Evolutionary conservation across 352 stramenopile genomes (phyloP).

Genomic region (Globisporangium polare): DNA sequence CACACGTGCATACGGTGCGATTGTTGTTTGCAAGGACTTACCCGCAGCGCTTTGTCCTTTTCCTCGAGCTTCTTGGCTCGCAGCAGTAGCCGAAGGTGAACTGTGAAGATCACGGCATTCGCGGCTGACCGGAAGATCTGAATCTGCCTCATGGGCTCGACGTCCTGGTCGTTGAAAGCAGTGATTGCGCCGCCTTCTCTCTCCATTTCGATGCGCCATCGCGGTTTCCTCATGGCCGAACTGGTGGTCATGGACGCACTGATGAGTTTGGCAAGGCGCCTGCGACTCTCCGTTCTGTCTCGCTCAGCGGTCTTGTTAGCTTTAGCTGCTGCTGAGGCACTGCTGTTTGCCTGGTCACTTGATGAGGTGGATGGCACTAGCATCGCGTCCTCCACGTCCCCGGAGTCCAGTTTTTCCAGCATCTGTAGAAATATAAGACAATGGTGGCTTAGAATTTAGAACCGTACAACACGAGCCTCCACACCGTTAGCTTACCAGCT

Average conservation of each 20-base stretch:
- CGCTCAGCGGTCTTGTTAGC: conserved; percentile 21
- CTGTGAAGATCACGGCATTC: conserved; percentile 22
- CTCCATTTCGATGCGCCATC: conserved; percentile 48
- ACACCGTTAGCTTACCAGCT: conserved; percentile 24
- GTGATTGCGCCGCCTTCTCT: conserved; percentile 24
- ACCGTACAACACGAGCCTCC: background rate
- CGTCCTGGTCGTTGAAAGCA: conserved; percentile 22
- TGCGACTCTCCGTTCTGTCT: conserved; percentile 39
- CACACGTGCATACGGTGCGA: too few species aligned
- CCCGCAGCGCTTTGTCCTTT: conserved; percentile 29
- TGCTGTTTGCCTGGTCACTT: background rate
- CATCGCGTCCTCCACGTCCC: conserved; percentile 2
- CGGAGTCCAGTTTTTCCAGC: conserved; percentile 29
- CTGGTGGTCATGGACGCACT: conserved; percentile 23
- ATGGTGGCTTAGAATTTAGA: background rate
- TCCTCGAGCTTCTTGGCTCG: conserved; percentile 32
- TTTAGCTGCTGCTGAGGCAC: background rate
- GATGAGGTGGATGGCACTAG: background rate
- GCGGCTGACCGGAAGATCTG: conserved; percentile 45
- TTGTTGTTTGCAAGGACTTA: conserved; percentile 9
- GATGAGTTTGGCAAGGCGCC: conserved; percentile 35
- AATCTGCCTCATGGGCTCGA: conserved; percentile 20
- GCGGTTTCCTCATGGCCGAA: conserved; percentile 29
- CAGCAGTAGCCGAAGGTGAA: conserved; percentile 28
- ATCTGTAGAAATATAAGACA: conserved; percentile 13